phyloP scores from a whole-genome alignment of 768 basidiomycete genomes.

The Amanita rimosa region DNA sequence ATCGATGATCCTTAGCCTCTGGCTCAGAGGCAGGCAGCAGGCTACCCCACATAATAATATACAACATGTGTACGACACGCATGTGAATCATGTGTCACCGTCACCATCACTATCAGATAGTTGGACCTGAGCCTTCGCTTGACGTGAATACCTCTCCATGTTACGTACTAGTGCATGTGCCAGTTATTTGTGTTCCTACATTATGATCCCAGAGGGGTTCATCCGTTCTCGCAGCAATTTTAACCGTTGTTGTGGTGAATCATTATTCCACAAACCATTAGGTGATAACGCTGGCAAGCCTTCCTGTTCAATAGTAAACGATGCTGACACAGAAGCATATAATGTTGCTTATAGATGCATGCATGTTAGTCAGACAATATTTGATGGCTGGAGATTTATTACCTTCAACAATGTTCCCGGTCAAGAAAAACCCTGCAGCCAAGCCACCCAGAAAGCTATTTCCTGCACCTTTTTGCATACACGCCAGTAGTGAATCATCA shows the following conservation, averaged over 20 bases:
- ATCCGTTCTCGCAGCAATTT: conserved; percentile 33
- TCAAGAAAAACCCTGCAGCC: conserved; percentile 54
- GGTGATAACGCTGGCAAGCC: conserved; percentile 51
- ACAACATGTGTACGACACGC: no score
- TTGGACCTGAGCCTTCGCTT: no score
- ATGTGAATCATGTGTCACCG: no score
- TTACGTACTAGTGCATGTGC: no score
- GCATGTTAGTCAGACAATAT: conserved; percentile 2
- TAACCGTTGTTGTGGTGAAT: conserved; percentile 47
- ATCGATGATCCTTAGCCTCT: no score
- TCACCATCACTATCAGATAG: no score
- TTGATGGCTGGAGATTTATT: conserved; percentile 7
- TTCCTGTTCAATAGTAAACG: conserved; percentile 72
- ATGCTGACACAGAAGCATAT: conserved; percentile 75
- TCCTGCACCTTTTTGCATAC: conserved; percentile 67
- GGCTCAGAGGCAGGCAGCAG: no score
- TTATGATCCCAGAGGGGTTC: conserved; percentile 6
- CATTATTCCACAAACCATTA: conserved; percentile 57
- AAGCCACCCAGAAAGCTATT: conserved; percentile 84
- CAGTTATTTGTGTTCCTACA: no score
- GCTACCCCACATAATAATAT: no score
- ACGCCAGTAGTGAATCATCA: no score
- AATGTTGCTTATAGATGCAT: conserved; percentile 41
- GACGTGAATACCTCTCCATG: no score
- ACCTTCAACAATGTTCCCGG: conserved; percentile 61